Base-by-base conservation (phyloP, 208 protist species). In the Trypanosomatidae sp. region DNA sequence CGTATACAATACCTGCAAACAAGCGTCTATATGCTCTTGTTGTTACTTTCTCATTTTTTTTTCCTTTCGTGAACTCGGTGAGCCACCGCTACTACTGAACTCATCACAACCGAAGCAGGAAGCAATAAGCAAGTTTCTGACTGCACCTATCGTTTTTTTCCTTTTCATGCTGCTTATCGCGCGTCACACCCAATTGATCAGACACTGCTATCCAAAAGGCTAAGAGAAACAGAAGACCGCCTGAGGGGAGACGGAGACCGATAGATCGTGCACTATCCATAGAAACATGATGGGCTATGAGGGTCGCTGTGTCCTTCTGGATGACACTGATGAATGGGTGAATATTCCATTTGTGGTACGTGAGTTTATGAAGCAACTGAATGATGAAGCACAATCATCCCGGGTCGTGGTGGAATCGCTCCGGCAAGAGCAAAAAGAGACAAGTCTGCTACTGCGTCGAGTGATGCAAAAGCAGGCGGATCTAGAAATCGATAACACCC, bases 281-380 rank as follows among this genome's bases (percentile, higher is more conserved):
- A 49, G 25, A 68, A 81, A 33, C 46, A 86, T 86, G 81, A 71
- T 80, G 62, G 76, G 69, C 36, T 77, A 74, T 44, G 72, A 73
- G 17, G 58, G 71, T 49, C 53, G 74, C 25, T 68, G 72, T 25
- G 59, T 76, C 44, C 67, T 83, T 43, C 33, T 90, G 30, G 83
- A 88, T 41, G 80, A 89, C 73, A 82, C 82, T n/a, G 85, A 90
- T 41, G 88, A 92, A 67, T 95, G 91, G 91, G 74, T 88, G 1
- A 93, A 93, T 65, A 92, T 95, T 62, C 91, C 91, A 28, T 56
- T 77, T 10, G 84, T 95, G 8, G 68, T 95, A 10, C 86, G 87
- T 0, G 66, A 72, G 50, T 77, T 90, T 30, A 76, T 95, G 67
- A 74, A 73, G 28, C 64, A 81, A 46, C 67, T 95, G 41, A 86